phyloP scores from a whole-genome alignment of 768 basidiomycete species.

The Serpula lacrymans region DNA sequence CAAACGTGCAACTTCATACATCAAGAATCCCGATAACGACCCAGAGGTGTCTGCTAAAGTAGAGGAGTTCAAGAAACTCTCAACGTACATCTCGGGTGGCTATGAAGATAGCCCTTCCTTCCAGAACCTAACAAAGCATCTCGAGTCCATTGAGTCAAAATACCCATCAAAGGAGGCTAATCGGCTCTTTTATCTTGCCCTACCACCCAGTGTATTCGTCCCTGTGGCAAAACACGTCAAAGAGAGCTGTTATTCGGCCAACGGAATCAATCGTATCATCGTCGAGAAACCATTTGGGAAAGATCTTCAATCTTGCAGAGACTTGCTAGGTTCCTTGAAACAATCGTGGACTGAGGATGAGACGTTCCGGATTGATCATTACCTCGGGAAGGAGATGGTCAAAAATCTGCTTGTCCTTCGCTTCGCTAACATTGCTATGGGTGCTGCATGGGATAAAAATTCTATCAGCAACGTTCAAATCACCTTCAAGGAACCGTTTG shows the following conservation, averaged over 20 bases:
- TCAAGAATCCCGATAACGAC: conserved; percentile 74
- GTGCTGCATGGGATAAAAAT: conserved; percentile 92
- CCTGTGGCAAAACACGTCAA: conserved; percentile 82
- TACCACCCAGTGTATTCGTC: conserved; percentile 96
- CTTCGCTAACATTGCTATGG: conserved; percentile 91
- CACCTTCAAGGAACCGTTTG: conserved; percentile 99
- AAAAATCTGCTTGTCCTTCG: conserved; percentile 96
- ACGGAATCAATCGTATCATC: conserved; percentile 86
- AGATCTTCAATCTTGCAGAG: conserved; percentile 80
- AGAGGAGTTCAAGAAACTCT: conserved; percentile 78
- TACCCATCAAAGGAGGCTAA: conserved; percentile 65
- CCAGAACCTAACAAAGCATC: conserved; percentile 66
- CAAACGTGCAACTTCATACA: conserved; percentile 78
- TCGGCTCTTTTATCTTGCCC: conserved; percentile 94
- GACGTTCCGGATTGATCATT: conserved; percentile 99
- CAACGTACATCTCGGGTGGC: conserved; percentile 80
- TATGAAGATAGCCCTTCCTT: conserved; percentile 88
- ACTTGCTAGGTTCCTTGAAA: conserved; percentile 77
- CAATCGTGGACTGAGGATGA: conserved; percentile 93
- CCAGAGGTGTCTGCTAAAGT: conserved; percentile 56
- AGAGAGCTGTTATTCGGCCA: conserved; percentile 70
- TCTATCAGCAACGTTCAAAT: conserved; percentile 97
- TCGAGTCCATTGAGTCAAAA: conserved; percentile 72
- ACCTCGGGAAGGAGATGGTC: conserved; percentile 99
- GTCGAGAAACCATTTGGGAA: conserved; percentile 99